Evolutionary conservation across 2,329 filamentous ascomycete species (phyloP).

Genomic region (Pseudocercospora pini-densiflorae): DNA sequence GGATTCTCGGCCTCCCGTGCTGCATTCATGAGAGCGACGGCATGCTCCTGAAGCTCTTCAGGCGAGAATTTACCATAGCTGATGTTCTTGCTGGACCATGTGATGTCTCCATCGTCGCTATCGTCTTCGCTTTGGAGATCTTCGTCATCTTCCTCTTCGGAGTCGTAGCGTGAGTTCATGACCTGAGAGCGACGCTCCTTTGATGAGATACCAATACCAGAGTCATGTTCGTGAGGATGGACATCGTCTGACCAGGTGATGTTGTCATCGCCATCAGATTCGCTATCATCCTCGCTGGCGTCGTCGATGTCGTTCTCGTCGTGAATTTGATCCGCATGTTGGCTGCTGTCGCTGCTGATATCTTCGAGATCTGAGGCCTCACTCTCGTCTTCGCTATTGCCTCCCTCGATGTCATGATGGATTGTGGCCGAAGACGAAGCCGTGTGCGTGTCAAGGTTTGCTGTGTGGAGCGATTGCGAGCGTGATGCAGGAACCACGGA

Average conservation of each 20-base stretch:
- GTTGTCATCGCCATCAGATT: not conserved
- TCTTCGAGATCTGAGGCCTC: not conserved
- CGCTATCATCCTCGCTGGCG: too few relatives aligned
- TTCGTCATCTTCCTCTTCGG: not conserved
- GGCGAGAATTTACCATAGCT: not conserved
- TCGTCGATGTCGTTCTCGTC: too few relatives aligned
- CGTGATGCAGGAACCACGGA: not conserved
- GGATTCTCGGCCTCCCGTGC: not conserved
- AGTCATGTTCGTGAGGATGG: too few relatives aligned
- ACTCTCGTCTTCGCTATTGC: not conserved
- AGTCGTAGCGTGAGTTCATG: not conserved
- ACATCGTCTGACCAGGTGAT: not conserved
- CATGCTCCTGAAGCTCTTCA: not conserved
- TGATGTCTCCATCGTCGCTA: not conserved
- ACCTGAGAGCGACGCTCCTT: not conserved
- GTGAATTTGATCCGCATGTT: too few relatives aligned
- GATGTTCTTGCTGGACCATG: not conserved
- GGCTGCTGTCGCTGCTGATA: too few relatives aligned
- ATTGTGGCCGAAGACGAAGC: too few relatives aligned
- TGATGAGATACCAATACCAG: too few relatives aligned
- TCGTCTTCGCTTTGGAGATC: too few relatives aligned
- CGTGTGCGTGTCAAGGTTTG: too few relatives aligned
- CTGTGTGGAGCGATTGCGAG: not conserved
- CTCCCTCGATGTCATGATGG: too few relatives aligned
- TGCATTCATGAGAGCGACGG: not conserved